Evolutionary conservation across 208 protist genomes (phyloP).

Genomic region (Acanthamoeba castellanii): DNA sequence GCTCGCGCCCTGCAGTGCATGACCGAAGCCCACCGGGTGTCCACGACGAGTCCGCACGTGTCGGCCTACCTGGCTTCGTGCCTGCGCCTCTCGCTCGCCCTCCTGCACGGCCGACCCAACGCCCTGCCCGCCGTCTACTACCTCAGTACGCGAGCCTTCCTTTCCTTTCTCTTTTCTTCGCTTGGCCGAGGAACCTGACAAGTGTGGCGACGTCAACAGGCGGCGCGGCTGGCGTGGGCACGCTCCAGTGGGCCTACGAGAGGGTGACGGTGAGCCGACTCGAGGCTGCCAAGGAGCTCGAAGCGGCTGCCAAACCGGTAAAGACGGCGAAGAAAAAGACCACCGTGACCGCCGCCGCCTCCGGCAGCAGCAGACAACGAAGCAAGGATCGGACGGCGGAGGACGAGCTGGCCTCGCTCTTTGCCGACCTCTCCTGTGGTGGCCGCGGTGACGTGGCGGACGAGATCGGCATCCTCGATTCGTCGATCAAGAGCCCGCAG

Average conservation of each 20-base stretch:
- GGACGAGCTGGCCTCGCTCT: constrained; percentile 49
- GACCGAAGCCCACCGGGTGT: constrained; percentile 16
- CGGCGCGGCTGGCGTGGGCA: not conserved
- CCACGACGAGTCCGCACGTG: constrained; percentile 1
- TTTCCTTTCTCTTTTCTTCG: not conserved
- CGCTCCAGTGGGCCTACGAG: constrained; percentile 46
- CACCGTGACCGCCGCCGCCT: not conserved
- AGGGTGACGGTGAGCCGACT: not conserved
- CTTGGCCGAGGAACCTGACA: no score
- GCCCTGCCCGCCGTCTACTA: constrained; percentile 41
- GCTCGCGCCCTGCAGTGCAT: not conserved
- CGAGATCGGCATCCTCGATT: not conserved
- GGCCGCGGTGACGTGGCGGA: not conserved
- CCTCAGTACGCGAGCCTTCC: not conserved
- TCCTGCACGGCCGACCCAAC: constrained; percentile 56
- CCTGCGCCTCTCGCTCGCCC: constrained; percentile 32
- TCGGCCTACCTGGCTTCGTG: constrained; percentile 28
- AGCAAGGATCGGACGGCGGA: not conserved
- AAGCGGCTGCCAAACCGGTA: not conserved
- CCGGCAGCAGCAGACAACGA: not conserved
- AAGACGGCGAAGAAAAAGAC: not conserved
- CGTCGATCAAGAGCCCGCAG: not conserved
- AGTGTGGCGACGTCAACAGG: not conserved
- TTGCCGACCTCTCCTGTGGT: constrained; percentile 38
- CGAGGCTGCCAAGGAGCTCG: not conserved